Conservation (phyloP, 495 filamentous ascomycete genomes). For the Tuber microsphaerosporum region DNA sequence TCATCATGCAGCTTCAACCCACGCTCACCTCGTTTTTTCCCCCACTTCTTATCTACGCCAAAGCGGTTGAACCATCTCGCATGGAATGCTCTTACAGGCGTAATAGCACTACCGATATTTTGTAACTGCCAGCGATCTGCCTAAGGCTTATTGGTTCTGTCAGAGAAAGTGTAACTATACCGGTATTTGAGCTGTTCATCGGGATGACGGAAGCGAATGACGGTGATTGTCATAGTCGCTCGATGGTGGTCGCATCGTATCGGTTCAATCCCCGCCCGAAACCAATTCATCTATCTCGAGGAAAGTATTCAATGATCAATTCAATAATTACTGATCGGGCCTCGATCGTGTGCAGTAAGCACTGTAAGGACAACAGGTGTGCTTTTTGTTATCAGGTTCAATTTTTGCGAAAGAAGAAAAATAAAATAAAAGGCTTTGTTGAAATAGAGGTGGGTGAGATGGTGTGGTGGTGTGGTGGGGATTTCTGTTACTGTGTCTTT, state of each 20-base stretch:
- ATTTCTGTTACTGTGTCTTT: neutral
- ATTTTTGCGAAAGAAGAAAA: neutral
- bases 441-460: neutral
- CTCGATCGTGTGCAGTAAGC: neutral
- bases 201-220: neutral
- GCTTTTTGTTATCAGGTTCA: neutral
- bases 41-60: neutral
- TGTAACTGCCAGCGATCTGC: neutral
- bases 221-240: neutral
- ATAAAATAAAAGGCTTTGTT: neutral
- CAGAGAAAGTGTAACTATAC: neutral
- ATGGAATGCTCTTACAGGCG: neutral
- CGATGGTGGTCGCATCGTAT: neutral
- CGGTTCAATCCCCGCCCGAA: neutral
- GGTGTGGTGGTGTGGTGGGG: neutral
- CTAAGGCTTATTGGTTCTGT: neutral
- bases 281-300: neutral
- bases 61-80: neutral
- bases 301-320: neutral
- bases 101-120: neutral
- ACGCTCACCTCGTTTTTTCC: neutral
- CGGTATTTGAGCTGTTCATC: neutral
- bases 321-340: neutral
- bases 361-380: neutral
- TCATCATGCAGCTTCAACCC: conserved; percentile 1